Conservation (phyloP, 306 rosid genomes). For the Fragaria nilgerrensis region DNA sequence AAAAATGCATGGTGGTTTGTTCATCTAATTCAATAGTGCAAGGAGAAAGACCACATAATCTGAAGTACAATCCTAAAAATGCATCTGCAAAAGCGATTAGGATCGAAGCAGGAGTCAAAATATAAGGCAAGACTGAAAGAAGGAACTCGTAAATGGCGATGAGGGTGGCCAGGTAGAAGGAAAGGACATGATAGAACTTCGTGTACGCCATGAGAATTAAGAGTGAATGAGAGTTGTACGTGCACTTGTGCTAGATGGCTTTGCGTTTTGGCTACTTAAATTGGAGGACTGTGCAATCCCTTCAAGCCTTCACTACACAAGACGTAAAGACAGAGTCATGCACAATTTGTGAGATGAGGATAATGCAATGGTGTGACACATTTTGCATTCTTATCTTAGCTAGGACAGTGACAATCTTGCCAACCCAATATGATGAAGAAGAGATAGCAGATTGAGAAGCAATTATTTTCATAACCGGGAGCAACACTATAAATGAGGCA, state of each 20-base stretch:
- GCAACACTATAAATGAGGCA: neutral
- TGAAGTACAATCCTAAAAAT: constrained; percentile 26
- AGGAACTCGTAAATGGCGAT: constrained; percentile 12
- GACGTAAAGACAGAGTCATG: neutral
- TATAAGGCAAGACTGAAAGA: constrained; percentile 4
- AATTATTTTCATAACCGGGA: neutral
- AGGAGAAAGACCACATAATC: constrained; percentile 32
- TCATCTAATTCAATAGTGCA: constrained; percentile 27
- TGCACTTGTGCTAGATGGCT: neutral
- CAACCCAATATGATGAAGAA: constrained; percentile 1
- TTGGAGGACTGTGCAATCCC: neutral
- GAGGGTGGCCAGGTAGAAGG: constrained; percentile 16
- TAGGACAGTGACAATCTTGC: constrained; percentile 3
- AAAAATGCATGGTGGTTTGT: constrained; percentile 42
- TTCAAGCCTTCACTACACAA: constrained; percentile 12
- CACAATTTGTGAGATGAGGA: constrained; percentile 7
- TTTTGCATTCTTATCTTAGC: neutral
- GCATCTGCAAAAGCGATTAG: neutral
- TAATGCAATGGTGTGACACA: neutral
- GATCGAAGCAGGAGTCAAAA: neutral
- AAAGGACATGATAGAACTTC: constrained; percentile 3
- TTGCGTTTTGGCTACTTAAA: neutral
- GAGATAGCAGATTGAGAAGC: neutral
- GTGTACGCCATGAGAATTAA: constrained; percentile 18
- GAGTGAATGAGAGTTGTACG: neutral